Evolutionary conservation across 228 moss, liverwort and hornwort species (phyloP).

Genomic region (Sphagnum fallax): DNA sequence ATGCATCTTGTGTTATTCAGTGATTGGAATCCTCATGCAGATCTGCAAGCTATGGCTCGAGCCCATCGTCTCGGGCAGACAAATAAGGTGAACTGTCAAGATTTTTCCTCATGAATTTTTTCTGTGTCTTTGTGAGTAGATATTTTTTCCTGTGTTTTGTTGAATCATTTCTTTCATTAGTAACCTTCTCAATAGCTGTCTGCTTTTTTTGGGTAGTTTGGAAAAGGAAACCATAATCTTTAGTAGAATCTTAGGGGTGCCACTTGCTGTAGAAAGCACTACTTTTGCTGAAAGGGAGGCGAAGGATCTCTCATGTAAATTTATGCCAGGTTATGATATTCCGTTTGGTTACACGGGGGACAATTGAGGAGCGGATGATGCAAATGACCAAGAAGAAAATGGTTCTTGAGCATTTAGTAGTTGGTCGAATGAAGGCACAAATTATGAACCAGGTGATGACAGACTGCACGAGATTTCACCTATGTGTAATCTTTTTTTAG

Average conservation of each 20-base stretch:
- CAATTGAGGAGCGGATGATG: conserved; percentile 98
- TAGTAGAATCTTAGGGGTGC: too few relatives aligned
- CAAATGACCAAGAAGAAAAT: conserved; percentile 94
- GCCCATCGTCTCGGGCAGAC: conserved; percentile 80
- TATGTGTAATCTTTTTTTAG: too few relatives aligned
- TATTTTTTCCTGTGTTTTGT: too few relatives aligned
- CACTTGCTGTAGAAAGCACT: too few relatives aligned
- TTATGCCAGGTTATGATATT: conserved; percentile 81
- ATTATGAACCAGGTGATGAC: conserved; percentile 65
- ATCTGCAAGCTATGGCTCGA: conserved; percentile 95
- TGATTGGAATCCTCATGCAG: conserved; percentile 98
- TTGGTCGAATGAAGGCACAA: conserved; percentile 80
- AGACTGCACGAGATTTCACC: too few relatives aligned
- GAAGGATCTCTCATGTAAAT: too few relatives aligned
- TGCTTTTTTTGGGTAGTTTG: too few relatives aligned
- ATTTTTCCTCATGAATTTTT: too few relatives aligned
- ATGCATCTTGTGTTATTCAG: conserved; percentile 20
- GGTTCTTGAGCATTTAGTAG: conserved; percentile 86
- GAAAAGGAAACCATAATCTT: too few relatives aligned
- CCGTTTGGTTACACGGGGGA: conserved; percentile 84
- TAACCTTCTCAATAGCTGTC: too few relatives aligned
- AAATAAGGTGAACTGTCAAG: conserved; percentile 36
- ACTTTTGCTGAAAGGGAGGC: too few relatives aligned
- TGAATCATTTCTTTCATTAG: too few relatives aligned
- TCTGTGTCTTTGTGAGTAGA: neutral